Base-by-base conservation (phyloP, 1,139 yeast genomes). In the Debaryomyces subglobosus region DNA sequence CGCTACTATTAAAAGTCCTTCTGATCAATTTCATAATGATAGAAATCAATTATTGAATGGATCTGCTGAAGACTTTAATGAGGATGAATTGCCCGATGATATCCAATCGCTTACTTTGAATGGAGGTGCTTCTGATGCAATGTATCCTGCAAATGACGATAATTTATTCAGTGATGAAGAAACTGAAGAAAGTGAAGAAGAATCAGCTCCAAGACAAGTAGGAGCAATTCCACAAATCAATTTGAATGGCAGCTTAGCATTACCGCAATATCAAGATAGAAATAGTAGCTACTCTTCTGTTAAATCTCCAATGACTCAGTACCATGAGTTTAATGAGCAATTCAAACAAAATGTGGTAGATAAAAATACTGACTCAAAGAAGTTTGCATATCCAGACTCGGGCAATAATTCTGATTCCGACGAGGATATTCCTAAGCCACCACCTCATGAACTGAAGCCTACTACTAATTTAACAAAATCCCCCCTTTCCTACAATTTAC, bases 241-340 rank as follows among this genome's bases (percentile, higher is more conserved):
- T 5, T 51, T 60, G 45, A 29, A 40, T 6, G 35, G 41, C 51
- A 43, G 34, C 15, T 48, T 59, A 37, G 49, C 56, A n/a, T 68
- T 70, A 10, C 77, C 76, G 12, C 51, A 57, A 23, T 59, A 60
- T 39, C 60, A 58, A 13, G 62, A 64, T 45, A 60, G 76, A 39
- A 66, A 68, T 55, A 66, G 71, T 47, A 69, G 77, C 48, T 64
- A 70, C 52, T 71, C 79, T 2, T 72, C 78, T 6, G 78, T 74
- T 24, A 71, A 69, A 44, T 72, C 78, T 1, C 80, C 81, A n/a
- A 69, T 68, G 70, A 72, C 85, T 1, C 85, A 82, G 53, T 81
- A 79, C 58, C 64, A 78, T 33, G 84, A 79, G 53, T 79, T 81
- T 62, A 77, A 75, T 55, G 71, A 72, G 41, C 79, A 78, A 48